These are phyloP conservation scores for Balakata baccata DNA, from an alignment of 345 rosid species.

Conservation along the genomic window DNA sequence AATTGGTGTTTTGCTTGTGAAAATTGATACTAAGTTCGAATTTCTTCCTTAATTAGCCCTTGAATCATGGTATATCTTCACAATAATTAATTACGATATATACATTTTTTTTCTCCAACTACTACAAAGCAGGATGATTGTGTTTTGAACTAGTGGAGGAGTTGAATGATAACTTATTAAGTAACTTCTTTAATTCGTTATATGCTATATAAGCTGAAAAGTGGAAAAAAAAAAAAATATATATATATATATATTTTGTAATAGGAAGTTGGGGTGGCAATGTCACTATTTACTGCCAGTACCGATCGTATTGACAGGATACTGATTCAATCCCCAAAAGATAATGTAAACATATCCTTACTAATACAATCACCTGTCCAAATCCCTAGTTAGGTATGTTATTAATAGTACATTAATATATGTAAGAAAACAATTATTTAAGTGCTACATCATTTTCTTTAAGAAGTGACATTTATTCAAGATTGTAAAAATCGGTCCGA, in stretches of 20 bases:
- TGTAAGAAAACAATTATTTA: too few species aligned
- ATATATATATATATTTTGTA: neutral
- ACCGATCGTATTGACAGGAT: neutral
- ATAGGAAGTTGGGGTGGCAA: neutral
- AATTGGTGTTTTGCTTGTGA: too few species aligned
- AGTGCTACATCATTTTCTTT: too few species aligned
- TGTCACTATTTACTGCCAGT: too few species aligned
- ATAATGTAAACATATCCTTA: neutral
- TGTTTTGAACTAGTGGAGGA: neutral
- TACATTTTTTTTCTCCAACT: neutral
- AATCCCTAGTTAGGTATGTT: too few species aligned
- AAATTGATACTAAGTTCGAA: too few species aligned
- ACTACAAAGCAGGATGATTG: slow-evolving; percentile 21
- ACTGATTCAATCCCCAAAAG: neutral
- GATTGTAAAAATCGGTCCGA: too few species aligned
- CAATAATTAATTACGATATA: slow-evolving; percentile 23
- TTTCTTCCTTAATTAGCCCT: too few species aligned
- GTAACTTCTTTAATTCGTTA: neutral
- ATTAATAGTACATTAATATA: too few species aligned
- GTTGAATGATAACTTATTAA: neutral
- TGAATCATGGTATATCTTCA: slow-evolving; percentile 30
- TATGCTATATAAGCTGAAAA: neutral
- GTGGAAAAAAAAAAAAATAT: neutral
- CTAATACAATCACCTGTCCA: too few species aligned
- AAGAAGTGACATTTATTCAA: too few species aligned